phyloP scores from a whole-genome alignment of 768 basidiomycete species.

The Boletellus ananas region DNA sequence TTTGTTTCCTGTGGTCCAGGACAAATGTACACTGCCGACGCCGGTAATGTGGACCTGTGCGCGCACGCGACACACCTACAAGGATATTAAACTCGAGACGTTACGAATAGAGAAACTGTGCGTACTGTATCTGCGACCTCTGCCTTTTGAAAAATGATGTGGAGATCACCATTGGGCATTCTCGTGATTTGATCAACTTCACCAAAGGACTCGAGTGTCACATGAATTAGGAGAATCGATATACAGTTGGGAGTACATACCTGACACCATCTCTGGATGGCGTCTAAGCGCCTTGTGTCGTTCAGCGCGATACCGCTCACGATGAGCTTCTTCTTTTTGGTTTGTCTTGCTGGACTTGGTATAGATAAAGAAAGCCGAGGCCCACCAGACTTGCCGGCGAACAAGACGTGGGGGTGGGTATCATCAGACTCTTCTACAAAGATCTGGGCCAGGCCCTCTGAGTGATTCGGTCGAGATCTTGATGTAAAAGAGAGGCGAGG shows the following conservation, averaged over 20 bases:
- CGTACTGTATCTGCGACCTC: slow-evolving; percentile 80
- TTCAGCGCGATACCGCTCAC: slow-evolving; percentile 62
- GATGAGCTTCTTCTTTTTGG: slow-evolving; percentile 62
- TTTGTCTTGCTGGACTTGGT: slow-evolving; percentile 36
- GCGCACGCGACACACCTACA: slow-evolving; percentile 72
- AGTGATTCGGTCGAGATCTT: slow-evolving; percentile 17
- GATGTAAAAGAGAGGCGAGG: slow-evolving; percentile 31
- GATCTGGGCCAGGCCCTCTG: slow-evolving; percentile 16
- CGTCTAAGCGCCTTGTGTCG: slow-evolving; percentile 63
- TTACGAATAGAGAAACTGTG: slow-evolving; percentile 1
- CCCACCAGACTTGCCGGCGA: slow-evolving; percentile 18
- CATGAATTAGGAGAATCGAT: slow-evolving; percentile 3
- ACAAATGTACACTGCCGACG: slow-evolving; percentile 74
- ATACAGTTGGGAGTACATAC: slow-evolving; percentile 34
- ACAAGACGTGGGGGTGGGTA: slow-evolving; percentile 30
- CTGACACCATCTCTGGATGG: slow-evolving; percentile 72
- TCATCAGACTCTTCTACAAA: slow-evolving; percentile 26
- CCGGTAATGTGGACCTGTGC: slow-evolving; percentile 71
- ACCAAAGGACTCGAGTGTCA: slow-evolving; percentile 58
- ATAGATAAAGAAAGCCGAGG: slow-evolving; percentile 32
- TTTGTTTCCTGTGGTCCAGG: slow-evolving; percentile 62
- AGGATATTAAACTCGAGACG: slow-evolving; percentile 6
- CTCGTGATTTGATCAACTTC: slow-evolving; percentile 69
- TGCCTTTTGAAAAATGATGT: slow-evolving; percentile 66
- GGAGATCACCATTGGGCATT: slow-evolving; percentile 75